Conservation (phyloP, 257 asterid species). For the Scutellaria galericulata region DNA sequence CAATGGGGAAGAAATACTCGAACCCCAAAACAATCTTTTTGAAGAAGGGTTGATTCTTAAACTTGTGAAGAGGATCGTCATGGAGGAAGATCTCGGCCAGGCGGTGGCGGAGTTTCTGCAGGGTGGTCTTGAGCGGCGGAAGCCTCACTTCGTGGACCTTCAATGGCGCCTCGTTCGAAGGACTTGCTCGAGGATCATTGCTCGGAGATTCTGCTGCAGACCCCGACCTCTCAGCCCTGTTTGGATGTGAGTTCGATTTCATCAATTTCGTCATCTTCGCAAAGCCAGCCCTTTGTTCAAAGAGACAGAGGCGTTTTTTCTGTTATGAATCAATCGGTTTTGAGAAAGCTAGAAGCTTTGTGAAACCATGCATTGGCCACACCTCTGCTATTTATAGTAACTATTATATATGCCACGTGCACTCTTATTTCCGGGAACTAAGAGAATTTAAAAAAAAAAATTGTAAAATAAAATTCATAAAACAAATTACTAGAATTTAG, state of each 20-base stretch:
- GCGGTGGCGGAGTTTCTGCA: slow-evolving; percentile 65
- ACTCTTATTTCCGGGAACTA: too few relatives aligned
- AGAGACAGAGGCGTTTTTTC: too few relatives aligned
- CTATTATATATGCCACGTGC: too few relatives aligned
- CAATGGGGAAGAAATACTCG: slow-evolving; percentile 74
- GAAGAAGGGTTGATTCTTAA: slow-evolving; percentile 63
- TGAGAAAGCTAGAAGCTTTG: too few relatives aligned
- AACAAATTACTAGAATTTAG: too few relatives aligned
- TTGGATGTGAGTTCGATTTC: slow-evolving; percentile 51
- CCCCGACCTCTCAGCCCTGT: slow-evolving; percentile 47
- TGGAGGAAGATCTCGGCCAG: slow-evolving; percentile 79
- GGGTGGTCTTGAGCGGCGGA: slow-evolving; percentile 68
- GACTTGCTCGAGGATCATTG: neutral
- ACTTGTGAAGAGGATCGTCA: slow-evolving; percentile 80
- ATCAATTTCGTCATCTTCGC: too few relatives aligned
- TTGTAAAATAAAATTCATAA: too few relatives aligned
- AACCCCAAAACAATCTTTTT: slow-evolving; percentile 56
- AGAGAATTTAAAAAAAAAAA: too few relatives aligned
- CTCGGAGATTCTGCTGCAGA: slow-evolving; percentile 33
- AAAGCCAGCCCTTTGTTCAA: too few relatives aligned
- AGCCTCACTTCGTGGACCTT: slow-evolving; percentile 68
- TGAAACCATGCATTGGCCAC: too few relatives aligned
- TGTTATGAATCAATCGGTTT: too few relatives aligned
- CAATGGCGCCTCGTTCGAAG: slow-evolving; percentile 32
- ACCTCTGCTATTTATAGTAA: too few relatives aligned